phyloP scores from a whole-genome alignment of 1,284 basidiomycete genomes.

The Moniliella sp. region DNA sequence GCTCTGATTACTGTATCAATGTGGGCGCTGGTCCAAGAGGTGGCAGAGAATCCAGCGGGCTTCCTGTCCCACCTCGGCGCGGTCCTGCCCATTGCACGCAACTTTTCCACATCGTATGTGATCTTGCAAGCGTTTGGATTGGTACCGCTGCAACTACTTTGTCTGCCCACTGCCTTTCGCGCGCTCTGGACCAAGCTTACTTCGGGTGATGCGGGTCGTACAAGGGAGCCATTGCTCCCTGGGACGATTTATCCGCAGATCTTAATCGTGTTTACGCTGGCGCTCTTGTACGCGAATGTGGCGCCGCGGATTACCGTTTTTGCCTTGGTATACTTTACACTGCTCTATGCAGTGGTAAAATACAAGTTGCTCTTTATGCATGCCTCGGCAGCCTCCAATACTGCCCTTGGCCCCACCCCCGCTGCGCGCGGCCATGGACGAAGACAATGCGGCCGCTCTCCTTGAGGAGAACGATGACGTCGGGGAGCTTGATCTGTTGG shows the following conservation, averaged over 20 bases:
- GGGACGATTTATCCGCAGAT: constrained; percentile 74
- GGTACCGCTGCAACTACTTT: constrained; percentile 67
- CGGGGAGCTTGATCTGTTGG: too few relatives aligned
- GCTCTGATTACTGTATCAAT: constrained; percentile 76
- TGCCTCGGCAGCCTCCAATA: too few relatives aligned
- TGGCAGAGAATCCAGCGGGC: constrained; percentile 22
- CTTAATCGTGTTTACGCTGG: constrained; percentile 81
- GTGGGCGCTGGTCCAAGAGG: constrained; percentile 45
- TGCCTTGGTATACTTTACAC: constrained; percentile 77
- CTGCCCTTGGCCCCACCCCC: background rate
- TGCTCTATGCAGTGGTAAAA: constrained; percentile 64
- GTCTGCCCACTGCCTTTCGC: constrained; percentile 18
- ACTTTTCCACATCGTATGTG: constrained; percentile 87
- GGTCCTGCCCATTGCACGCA: constrained; percentile 37
- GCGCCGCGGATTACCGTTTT: constrained; percentile 83
- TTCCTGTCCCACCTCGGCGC: constrained; percentile 28
- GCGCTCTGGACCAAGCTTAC: constrained; percentile 44
- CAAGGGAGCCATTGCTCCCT: too few relatives aligned
- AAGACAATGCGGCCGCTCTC: too few relatives aligned
- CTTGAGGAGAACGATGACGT: too few relatives aligned
- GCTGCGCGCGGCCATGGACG: too few relatives aligned
- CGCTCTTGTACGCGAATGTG: constrained; percentile 77
- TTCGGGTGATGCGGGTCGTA: constrained; percentile 41
- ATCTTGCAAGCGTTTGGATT: constrained; percentile 77
- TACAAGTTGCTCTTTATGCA: constrained; percentile 79